A percentile compares a stretch with the other conserved stretches of the same genome.
Evolutionary conservation across 352 stramenopile genomes (phyloP).

Genomic region (Phytophthora fragariae): DNA sequence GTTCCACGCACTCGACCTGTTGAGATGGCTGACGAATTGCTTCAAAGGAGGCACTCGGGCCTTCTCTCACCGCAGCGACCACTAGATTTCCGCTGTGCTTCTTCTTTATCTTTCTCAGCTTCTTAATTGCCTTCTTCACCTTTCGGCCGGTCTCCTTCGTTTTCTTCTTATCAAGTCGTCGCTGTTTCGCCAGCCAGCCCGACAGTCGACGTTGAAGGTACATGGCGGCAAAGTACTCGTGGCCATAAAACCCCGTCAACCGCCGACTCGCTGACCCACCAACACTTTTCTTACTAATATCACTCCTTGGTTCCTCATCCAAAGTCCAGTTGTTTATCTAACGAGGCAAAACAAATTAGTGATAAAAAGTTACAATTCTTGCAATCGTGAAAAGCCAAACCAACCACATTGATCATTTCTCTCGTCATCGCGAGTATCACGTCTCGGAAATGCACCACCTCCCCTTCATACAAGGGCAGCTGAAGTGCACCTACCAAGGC

Average conservation of each 20-base stretch:
- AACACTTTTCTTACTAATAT: not conserved
- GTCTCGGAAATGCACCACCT: conserved; percentile 84
- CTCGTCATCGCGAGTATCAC: conserved; percentile 77
- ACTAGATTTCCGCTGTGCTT: not conserved
- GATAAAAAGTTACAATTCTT: not conserved
- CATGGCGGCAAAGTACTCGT: not conserved
- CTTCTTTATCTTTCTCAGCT: not conserved
- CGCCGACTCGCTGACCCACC: not conserved
- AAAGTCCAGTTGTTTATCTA: not conserved
- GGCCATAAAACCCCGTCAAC: not conserved
- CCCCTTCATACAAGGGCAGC: conserved; percentile 78
- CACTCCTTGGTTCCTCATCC: not conserved
- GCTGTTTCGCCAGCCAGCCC: not conserved
- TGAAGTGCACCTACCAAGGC: conserved; percentile 49
- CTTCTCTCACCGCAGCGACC: not conserved
- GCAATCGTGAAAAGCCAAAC: not conserved
- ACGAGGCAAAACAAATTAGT: not conserved
- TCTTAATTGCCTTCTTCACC: not conserved
- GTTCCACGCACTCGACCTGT: not conserved
- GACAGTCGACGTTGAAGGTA: not conserved
- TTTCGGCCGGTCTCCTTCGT: not conserved
- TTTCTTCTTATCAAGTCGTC: not conserved
- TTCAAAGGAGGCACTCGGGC: not conserved
- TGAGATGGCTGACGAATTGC: not conserved
- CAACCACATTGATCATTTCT: conserved; percentile 48